Conservation (phyloP, 2,329 filamentous ascomycete genomes). For the Xylariaceae sp. region DNA sequence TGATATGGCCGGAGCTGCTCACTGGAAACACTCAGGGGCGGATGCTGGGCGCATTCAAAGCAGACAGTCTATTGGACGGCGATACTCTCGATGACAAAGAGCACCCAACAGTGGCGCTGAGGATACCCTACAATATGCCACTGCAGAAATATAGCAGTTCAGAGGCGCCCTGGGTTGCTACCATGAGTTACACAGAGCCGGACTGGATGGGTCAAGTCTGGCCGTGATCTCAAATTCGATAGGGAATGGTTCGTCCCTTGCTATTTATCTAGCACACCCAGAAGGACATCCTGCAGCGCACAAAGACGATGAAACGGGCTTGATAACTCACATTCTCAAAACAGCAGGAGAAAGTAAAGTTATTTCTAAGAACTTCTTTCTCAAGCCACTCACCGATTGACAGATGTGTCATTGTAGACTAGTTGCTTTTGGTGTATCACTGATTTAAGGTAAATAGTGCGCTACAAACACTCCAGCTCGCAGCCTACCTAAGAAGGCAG, state of each 20-base stretch:
- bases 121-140: constrained; percentile 80
- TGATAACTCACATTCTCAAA: too few relatives aligned
- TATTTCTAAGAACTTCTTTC: too few relatives aligned
- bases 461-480: too few relatives aligned
- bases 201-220: constrained; percentile 54
- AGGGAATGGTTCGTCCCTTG: too few relatives aligned
- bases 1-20: constrained; percentile 69
- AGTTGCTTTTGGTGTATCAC: too few relatives aligned
- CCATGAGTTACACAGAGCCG: constrained; percentile 49
- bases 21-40: constrained; percentile 33
- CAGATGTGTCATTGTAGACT: too few relatives aligned
- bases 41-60: constrained; percentile 67
- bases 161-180: constrained; percentile 76
- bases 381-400: too few relatives aligned
- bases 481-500: too few relatives aligned
- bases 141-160: constrained; percentile 56
- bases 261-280: not conserved
- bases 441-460: too few relatives aligned
- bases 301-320: too few relatives aligned
- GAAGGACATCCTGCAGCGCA: too few relatives aligned
- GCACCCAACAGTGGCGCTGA: constrained; percentile 54
- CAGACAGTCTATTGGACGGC: constrained; percentile 44
- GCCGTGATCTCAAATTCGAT: constrained; percentile 11
- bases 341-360: too few relatives aligned
- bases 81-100: constrained; percentile 6